Percentiles rank a stretch among this genome's conserved stretches.
These are phyloP conservation scores for Fusarium verticillioides DNA, from an alignment of 2,329 filamentous ascomycete species.

Conservation along the genomic window DNA sequence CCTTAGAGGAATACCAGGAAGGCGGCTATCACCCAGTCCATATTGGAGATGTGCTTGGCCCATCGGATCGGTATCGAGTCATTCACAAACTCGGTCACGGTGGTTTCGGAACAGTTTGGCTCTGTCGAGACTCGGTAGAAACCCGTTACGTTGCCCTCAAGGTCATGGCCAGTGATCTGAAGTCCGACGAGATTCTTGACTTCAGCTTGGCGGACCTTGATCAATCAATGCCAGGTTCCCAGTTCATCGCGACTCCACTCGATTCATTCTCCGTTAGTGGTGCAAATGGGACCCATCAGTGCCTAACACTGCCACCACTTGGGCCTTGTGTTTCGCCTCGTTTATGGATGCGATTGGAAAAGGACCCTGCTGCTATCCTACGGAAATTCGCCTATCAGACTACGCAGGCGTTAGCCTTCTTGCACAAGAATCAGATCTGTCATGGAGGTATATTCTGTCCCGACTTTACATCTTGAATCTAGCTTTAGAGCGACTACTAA, in stretches of 20 bases:
- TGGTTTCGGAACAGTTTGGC: constrained; percentile 17
- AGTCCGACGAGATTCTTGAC: background rate
- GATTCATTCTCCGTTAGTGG: background rate
- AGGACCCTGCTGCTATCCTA: constrained; percentile 3
- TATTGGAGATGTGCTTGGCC: constrained; percentile 1
- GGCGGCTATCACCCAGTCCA: constrained; percentile 23
- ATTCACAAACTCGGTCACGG: constrained; percentile 30
- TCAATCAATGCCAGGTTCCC: accelerated
- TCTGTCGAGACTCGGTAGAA: background rate
- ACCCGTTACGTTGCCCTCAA: background rate
- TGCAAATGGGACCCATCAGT: constrained; percentile 44
- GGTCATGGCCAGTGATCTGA: background rate
- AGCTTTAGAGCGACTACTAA: background rate
- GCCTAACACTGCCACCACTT: constrained; percentile 44
- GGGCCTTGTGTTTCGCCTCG: constrained; percentile 41
- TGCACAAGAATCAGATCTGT: constrained; percentile 45
- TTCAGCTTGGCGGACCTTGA: background rate
- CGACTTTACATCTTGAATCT: accelerated
- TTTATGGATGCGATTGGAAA: constrained; percentile 8
- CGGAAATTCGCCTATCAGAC: constrained; percentile 38
- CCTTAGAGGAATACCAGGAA: constrained; percentile 3
- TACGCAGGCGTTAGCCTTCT: constrained; percentile 33
- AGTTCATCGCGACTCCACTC: background rate
- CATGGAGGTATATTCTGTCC: constrained; percentile 40
- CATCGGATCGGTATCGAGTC: background rate